Conservation (phyloP, 225 moss, liverwort and hornwort species). For the Polytrichum formosum region DNA sequence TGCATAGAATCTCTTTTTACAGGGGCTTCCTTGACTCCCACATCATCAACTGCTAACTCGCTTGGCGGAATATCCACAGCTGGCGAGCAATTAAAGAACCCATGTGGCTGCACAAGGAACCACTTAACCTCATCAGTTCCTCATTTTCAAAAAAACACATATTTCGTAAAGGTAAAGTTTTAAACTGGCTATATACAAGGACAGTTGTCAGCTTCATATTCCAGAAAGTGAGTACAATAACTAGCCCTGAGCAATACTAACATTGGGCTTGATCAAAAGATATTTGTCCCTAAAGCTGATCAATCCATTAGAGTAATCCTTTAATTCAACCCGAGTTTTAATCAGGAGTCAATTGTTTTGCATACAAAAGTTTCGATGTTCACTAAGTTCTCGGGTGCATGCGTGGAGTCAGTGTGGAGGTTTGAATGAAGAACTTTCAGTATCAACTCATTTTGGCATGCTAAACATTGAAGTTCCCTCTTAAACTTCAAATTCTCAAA, state of each 20-base stretch:
- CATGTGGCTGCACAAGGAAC: constrained; percentile 66
- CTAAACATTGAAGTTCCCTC: no score
- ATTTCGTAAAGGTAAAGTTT: neutral
- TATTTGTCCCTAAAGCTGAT: neutral
- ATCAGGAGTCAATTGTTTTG: no score
- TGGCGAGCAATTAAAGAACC: constrained; percentile 94
- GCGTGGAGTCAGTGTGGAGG: no score
- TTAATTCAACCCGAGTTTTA: no score
- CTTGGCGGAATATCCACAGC: constrained; percentile 86
- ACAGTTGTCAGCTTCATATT: neutral
- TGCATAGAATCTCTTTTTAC: constrained; percentile 50
- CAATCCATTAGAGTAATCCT: neutral
- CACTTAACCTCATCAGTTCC: neutral
- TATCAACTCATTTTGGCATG: no score
- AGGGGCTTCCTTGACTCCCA: constrained; percentile 45
- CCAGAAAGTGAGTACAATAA: neutral
- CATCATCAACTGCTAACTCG: constrained; percentile 50
- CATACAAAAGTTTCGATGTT: no score
- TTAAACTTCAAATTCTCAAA: no score
- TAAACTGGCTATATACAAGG: neutral
- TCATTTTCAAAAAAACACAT: no score
- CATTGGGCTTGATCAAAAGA: neutral
- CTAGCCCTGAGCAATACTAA: no score
- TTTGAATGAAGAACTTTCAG: no score
- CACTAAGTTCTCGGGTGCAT: no score